phyloP scores from a whole-genome alignment of 169 alveolate species.

The Cryptosporidium sp. region DNA sequence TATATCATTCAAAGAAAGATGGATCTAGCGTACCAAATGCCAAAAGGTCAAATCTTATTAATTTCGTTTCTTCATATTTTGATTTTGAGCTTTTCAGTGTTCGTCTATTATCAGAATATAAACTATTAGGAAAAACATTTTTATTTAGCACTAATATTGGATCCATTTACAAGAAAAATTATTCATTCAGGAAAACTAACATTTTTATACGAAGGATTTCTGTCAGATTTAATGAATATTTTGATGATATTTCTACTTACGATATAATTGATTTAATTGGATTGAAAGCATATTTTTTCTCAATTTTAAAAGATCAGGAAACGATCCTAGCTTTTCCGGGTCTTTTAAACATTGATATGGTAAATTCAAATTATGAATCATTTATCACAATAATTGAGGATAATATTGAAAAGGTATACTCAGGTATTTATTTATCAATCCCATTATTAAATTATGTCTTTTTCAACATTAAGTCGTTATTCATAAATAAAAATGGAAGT shows the following conservation, averaged over 20 bases:
- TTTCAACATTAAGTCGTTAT: not conserved
- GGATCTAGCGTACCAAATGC: not conserved
- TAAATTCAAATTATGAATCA: not conserved
- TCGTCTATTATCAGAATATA: not conserved
- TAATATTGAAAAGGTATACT: not conserved
- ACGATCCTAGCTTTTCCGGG: constrained; percentile 1
- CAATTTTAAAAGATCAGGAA: not conserved
- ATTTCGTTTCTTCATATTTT: not conserved
- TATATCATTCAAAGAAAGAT: not conserved
- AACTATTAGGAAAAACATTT: not conserved
- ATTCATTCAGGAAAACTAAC: not conserved
- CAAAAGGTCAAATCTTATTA: not conserved
- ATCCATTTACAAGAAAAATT: not conserved
- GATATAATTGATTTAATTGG: not conserved
- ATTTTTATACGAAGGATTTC: not conserved
- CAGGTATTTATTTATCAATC: constrained; percentile 4
- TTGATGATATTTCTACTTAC: not conserved
- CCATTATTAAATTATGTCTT: not conserved
- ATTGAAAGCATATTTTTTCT: not conserved
- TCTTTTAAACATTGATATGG: not conserved
- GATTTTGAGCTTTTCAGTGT: constrained; percentile 2
- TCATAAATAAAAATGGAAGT: not conserved
- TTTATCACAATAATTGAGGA: not conserved
- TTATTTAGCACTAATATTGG: not conserved
- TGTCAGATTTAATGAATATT: not conserved